Evolutionary conservation across 2,329 filamentous ascomycete species (phyloP).

Genomic region (Monosporascus sp.): DNA sequence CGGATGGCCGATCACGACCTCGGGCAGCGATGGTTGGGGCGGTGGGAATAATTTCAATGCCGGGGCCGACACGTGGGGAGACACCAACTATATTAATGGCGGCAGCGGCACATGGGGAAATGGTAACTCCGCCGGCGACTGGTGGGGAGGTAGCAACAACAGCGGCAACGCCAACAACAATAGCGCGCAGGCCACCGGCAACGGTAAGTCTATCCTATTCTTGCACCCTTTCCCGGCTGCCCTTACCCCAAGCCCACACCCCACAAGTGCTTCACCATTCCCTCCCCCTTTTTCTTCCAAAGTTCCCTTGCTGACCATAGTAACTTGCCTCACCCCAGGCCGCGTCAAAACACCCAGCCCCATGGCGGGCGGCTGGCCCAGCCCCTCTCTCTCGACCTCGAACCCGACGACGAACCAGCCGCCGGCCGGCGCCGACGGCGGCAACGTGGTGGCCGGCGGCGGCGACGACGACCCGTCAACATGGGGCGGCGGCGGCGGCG

Average conservation of each 20-base stretch:
- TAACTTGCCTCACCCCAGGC: not conserved
- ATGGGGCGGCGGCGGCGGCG: not conserved
- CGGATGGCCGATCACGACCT: not conserved
- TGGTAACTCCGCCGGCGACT: constrained; percentile 1
- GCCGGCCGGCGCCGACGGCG: not conserved
- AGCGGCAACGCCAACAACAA: not conserved
- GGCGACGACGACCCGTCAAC: not conserved
- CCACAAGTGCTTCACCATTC: too few relatives aligned
- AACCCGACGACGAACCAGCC: not conserved
- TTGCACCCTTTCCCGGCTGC: not conserved
- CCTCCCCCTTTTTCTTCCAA: not conserved
- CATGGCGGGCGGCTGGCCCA: not conserved
- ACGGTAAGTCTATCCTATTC: not conserved
- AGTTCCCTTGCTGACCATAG: too few relatives aligned
- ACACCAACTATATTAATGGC: not conserved
- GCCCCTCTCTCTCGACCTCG: not conserved
- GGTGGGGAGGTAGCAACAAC: constrained; percentile 2
- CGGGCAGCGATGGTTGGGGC: not conserved
- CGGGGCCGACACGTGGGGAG: constrained; percentile 2
- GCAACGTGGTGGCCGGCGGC: not conserved
- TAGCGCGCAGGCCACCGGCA: not conserved
- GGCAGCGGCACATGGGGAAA: not conserved
- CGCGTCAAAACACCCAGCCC: not conserved
- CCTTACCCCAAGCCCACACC: too few relatives aligned
- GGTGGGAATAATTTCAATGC: not conserved